A percentile compares a stretch with the other conserved stretches of the same genome.
Conservation (phyloP, 345 rosid genomes). For the Heritiera fomes region DNA sequence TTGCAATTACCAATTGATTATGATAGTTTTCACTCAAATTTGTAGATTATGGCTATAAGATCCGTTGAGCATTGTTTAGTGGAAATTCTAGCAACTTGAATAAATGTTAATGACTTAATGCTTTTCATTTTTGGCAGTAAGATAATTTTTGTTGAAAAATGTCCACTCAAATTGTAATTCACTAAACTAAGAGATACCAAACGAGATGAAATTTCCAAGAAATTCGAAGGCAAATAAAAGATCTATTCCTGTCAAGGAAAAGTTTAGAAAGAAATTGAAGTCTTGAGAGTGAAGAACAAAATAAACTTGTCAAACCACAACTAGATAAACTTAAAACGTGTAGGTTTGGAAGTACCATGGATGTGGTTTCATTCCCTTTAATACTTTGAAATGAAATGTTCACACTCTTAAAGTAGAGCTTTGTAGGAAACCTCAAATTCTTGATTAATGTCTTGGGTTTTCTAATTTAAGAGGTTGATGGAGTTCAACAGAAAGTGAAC, state of each 20-base stretch:
- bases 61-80: no score
- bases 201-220: neutral
- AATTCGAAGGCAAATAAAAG: conserved; percentile 7
- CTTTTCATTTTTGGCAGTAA: neutral
- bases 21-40: no score
- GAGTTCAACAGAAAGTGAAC: no score
- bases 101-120: no score
- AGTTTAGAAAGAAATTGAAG: neutral
- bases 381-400: neutral
- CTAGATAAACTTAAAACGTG: neutral
- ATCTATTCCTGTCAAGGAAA: neutral
- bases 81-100: no score
- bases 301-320: neutral
- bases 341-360: neutral
- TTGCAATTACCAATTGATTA: no score
- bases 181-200: neutral
- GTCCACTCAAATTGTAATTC: neutral
- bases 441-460: neutral
- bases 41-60: no score
- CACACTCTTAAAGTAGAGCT: neutral
- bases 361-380: conserved; percentile 5
- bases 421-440: neutral
- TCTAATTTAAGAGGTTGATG: neutral
- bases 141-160: neutral
- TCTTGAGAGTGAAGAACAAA: neutral